These are phyloP conservation scores for Gymnopus androsaceus DNA, from an alignment of 1,284 basidiomycete genomes.

Conservation along the genomic window DNA sequence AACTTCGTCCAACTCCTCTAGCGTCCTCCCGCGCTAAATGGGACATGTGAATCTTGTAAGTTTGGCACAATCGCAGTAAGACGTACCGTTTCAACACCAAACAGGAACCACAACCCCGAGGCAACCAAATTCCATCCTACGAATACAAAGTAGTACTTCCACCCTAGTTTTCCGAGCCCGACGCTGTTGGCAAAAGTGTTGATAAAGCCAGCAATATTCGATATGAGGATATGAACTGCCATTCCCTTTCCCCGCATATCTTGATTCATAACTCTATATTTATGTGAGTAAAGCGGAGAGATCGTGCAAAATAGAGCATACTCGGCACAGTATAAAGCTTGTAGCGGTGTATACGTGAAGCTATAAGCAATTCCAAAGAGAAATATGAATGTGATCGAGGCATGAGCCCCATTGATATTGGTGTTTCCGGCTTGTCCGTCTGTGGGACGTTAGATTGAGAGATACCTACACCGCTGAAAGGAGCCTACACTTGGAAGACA, in stretches of 20 bases:
- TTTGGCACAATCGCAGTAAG: not conserved
- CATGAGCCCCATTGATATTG: slow-evolving; percentile 27
- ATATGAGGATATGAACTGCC: slow-evolving; percentile 32
- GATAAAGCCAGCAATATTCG: slow-evolving; percentile 31
- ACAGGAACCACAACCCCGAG: slow-evolving; percentile 27
- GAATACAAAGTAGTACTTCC: slow-evolving; percentile 33
- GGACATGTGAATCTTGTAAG: not conserved
- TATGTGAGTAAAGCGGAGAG: not conserved
- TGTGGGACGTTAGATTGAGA: slow-evolving; percentile 1
- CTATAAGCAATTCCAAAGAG: slow-evolving; percentile 29
- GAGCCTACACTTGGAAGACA: slow-evolving; percentile 26
- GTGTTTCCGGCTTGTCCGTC: slow-evolving; percentile 26
- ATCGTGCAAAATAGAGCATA: slow-evolving; percentile 7
- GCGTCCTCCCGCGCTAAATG: slow-evolving; percentile 25
- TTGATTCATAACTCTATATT: slow-evolving; percentile 28
- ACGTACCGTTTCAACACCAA: slow-evolving; percentile 30
- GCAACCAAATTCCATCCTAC: slow-evolving; percentile 31
- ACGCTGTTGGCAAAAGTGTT: slow-evolving; percentile 32
- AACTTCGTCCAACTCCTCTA: slow-evolving; percentile 29
- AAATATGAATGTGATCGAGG: slow-evolving; percentile 31
- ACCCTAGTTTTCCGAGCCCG: slow-evolving; percentile 25
- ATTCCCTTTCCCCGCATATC: slow-evolving; percentile 33
- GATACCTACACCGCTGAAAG: not conserved
- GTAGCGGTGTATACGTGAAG: slow-evolving; percentile 30
- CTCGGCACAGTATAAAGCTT: slow-evolving; percentile 32